Evolutionary conservation across 2,329 filamentous ascomycete species (phyloP), one percentile per base, ranked within the genome.

Genomic region (Penicillium sp.): DNA sequence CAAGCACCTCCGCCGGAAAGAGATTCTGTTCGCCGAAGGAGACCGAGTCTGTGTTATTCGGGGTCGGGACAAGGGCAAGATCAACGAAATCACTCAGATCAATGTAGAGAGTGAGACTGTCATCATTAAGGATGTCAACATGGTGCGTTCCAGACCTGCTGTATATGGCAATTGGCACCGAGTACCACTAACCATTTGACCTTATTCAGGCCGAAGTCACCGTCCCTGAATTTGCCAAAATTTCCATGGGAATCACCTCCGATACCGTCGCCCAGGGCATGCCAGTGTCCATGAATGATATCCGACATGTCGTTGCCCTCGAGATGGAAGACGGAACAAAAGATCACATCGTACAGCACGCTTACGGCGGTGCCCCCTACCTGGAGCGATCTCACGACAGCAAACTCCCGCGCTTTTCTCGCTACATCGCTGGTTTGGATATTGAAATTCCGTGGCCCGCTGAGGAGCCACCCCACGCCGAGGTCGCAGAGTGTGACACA

Each of bases 21-120:
- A 82, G 72, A 79, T 90, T 60, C 88, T 86, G 63, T 78, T 93
- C 57, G 83, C 81, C 25, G 70, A 77, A 4, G 87, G 88, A 7
- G 95, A 98, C 75, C 85, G 95, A 58, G 92, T 97, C 31, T 90
- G 93, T 53, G 78, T 98, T 57, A 77, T 92, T 53, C 85, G 88
- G 59, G 93, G 93, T 9, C 83, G 83, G 35, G 90, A 95, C 69
- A 89, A 88, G 78, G 92, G 92, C 68, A 91, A 88, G 78, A 95
- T 99, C 75, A 90, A 91, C 50, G 78, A 79, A n/a, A 85, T 98
- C 45, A 74, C 72, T 58, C 73, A 78, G 1, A 78, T 96, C 46
- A 77, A 85, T 62, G 60, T 69, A 4, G 74, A 81, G 11, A 78
- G 76, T 46, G 87, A 85, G 59, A 82, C 83, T 60, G 78, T 91